Evolutionary conservation across 306 rosid genomes (phyloP).

Genomic region (Glycine tomentella): DNA sequence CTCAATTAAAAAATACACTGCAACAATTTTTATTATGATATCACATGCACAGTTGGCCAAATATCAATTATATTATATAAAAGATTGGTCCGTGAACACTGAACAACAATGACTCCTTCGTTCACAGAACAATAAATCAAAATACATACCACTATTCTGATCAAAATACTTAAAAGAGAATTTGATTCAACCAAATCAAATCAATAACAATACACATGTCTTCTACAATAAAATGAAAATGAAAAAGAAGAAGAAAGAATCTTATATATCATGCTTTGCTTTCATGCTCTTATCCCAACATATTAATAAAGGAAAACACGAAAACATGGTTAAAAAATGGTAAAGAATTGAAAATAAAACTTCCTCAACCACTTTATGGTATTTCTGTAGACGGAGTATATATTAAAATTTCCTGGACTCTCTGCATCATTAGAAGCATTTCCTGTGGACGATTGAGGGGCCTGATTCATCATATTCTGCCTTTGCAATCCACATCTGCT

Average conservation of each 20-base stretch:
- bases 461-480: slow-evolving; percentile 97
- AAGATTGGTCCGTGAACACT: neutral
- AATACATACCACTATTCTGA: slow-evolving; percentile 20
- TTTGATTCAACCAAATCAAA: slow-evolving; percentile 64
- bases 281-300: slow-evolving; percentile 69
- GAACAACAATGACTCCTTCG: slow-evolving; percentile 28
- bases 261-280: slow-evolving; percentile 62
- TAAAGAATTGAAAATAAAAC: slow-evolving; percentile 45
- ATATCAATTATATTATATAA: neutral
- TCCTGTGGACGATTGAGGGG: slow-evolving; percentile 97
- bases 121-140: slow-evolving; percentile 38
- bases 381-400: slow-evolving; percentile 53
- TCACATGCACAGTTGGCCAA: slow-evolving; percentile 14
- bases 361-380: slow-evolving; percentile 62
- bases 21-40: neutral
- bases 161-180: slow-evolving; percentile 44
- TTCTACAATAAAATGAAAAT: slow-evolving; percentile 45
- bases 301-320: slow-evolving; percentile 50
- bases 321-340: slow-evolving; percentile 57
- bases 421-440: slow-evolving; percentile 79
- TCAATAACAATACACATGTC: slow-evolving; percentile 59
- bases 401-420: slow-evolving; percentile 38
- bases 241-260: slow-evolving; percentile 38
- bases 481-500: slow-evolving; percentile 99
- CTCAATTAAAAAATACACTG: neutral